phyloP scores from a whole-genome alignment of 2,329 filamentous ascomycete species.

The Aspergillus thermomutatus region DNA sequence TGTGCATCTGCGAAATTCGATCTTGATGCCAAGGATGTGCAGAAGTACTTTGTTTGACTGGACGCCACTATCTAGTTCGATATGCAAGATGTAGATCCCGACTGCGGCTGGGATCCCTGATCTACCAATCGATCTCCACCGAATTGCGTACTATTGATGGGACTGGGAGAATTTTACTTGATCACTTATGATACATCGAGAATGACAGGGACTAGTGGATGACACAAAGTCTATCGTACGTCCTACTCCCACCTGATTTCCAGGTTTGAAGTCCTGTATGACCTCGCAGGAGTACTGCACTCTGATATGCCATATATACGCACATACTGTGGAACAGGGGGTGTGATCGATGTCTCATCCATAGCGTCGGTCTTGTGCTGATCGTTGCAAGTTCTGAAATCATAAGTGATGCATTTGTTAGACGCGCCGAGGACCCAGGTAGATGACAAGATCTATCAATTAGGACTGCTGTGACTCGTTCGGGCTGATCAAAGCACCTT shows the following conservation, averaged over 20 bases:
- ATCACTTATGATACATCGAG: not conserved
- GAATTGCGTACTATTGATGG: not conserved
- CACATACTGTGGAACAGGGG: too few relatives aligned
- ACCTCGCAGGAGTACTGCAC: too few relatives aligned
- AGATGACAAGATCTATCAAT: not conserved
- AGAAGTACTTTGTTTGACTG: not conserved
- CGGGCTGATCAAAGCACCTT: not conserved
- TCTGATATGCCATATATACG: too few relatives aligned
- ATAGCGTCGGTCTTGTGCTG: not conserved
- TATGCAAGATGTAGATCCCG: not conserved
- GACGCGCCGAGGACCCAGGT: not conserved
- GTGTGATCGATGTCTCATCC: not conserved
- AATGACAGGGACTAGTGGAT: not conserved
- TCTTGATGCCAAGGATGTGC: not conserved
- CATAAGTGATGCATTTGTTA: not conserved
- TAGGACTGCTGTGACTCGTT: not conserved
- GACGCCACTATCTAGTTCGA: not conserved
- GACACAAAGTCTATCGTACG: not conserved
- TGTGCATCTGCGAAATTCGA: not conserved
- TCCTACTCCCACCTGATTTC: not conserved
- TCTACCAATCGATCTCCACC: not conserved
- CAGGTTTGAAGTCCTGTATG: not conserved
- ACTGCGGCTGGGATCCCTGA: not conserved
- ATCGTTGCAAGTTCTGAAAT: not conserved
- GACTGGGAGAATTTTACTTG: too few relatives aligned